Base-by-base conservation (phyloP, 169 alveolate species). In the Plasmodium malariae region DNA sequence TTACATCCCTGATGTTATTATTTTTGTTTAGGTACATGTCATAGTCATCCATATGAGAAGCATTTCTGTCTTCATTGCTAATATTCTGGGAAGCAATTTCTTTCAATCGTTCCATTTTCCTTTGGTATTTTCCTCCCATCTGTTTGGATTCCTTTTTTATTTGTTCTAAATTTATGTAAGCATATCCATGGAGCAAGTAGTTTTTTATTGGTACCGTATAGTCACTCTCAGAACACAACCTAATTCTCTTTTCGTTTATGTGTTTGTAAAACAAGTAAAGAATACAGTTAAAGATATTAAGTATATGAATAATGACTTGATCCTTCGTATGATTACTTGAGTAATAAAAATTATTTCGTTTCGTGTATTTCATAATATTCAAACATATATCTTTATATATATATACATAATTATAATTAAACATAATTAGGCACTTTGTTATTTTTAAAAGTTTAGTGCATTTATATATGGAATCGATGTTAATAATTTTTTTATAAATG, bases 371-470 rank as follows among this genome's bases (percentile, higher is more conserved):
- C 3, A 76, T 76, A 0, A 76, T 60, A 51, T 76, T 30, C 1
- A 76, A 4, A 26, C 78, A 76, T 37, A 76, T 63, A 28, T 76
- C 89, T 62, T 76, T 60, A 34, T 62, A 76, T n/a, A 76, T 7
- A 48, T 62, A 62, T 14, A 62, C 4, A 19, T 71, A 24, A 28
- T 30, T 24, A 62, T 45, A 76, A n/a, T 62, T 43, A 51, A 40
- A 37, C 1, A 0, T 3, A 34, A 62, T 67, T 17, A 76, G 26
- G 2, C 60, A 36, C 19, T 62, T 37, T 17, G 57, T 62, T 2
- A 76, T 21, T 1, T 63, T 57, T n/a, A 67, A 43, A 0, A 76
- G 11, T 37, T 76, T 76, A 14, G 17, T 45, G 21, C 51, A 60
- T 1, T 54, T 76, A 24, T 43, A 30, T 4, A 62, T 0, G 19